Evolutionary conservation across 2,329 filamentous ascomycete species (phyloP), one percentile per base, ranked within the genome.

Genomic region (Talaromyces sp.): DNA sequence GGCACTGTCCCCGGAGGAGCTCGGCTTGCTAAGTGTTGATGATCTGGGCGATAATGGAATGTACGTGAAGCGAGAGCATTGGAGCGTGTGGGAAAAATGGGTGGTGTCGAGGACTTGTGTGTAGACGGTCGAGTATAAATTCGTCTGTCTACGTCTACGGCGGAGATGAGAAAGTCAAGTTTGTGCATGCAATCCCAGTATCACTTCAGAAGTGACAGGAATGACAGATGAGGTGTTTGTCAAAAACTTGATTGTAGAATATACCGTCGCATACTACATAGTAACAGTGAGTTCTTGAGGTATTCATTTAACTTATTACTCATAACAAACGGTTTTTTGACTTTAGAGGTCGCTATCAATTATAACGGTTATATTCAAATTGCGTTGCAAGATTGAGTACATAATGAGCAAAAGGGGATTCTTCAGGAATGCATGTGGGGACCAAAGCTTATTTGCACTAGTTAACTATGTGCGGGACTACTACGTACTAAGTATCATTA

Each of bases 11-110:
- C 33, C 68, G 34, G 71, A 73, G 42, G 67, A 68, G 14, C 59
- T 77, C 10, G 61, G 67, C 4, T 56, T 64, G 12, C 64, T 75
- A 18, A 67, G 70, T 1, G 69, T 59, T 9, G 70, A 74, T 54
- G 74, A 73, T 12, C 64, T 76, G n/a, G 75, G 73, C 4, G 77
- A 75, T 63, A 71, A 76, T 56, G 77, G 73, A 1, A 28, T 70
- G 8, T 66, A 64, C 56, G 76, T 78, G 30, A 65, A 67, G 31
- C 68, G 67, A 18, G 68, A 72, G 6, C 74, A 77, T 63, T 65
- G 69, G 18, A 63, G 67, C 40, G 61, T 76, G 44, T 78, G 76
- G 76, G 73, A 76, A 65, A 70, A 70, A 40, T 77, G 75, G 76
- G 72, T 77, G 27, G 65, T 76, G 52, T 69, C 74, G 33, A 16